These are phyloP conservation scores for Neofusicoccum laricinum DNA, from an alignment of 2,329 filamentous ascomycete genomes.

Conservation along the genomic window DNA sequence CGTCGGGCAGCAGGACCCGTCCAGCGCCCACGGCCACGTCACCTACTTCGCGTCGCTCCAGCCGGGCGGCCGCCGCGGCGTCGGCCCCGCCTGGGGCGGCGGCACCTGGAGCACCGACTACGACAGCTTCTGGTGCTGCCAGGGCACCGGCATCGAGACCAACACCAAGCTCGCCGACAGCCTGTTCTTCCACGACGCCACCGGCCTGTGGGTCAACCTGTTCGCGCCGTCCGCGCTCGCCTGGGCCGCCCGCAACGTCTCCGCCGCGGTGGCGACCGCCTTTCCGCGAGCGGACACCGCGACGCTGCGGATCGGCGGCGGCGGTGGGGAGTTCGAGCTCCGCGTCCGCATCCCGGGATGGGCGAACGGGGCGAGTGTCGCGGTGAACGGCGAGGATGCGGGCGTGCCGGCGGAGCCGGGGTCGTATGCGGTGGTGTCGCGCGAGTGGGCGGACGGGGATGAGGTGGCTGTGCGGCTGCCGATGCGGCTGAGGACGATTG, in stretches of 20 bases:
- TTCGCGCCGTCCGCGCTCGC: constrained; percentile 47
- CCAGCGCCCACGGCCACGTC: constrained; percentile 47
- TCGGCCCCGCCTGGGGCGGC: constrained; percentile 52
- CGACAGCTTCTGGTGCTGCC: constrained; percentile 54
- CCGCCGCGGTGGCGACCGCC: constrained; percentile 43
- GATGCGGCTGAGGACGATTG: constrained; percentile 43
- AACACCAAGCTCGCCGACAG: constrained; percentile 56
- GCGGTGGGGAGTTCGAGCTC: constrained; percentile 33
- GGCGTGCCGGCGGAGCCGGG: constrained; percentile 32
- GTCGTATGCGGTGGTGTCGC: constrained; percentile 41
- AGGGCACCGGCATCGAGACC: constrained; percentile 52
- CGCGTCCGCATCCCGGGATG: constrained; percentile 49
- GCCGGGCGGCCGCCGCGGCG: constrained; percentile 46
- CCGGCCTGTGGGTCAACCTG: constrained; percentile 48
- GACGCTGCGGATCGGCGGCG: constrained; percentile 32
- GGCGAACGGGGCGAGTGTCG: constrained; percentile 40
- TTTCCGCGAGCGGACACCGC: constrained; percentile 44
- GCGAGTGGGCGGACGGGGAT: constrained; percentile 46
- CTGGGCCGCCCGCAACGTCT: constrained; percentile 43
- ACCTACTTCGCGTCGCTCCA: constrained; percentile 54
- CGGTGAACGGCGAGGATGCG: constrained; percentile 40
- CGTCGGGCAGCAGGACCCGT: constrained; percentile 49
- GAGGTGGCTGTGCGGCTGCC: constrained; percentile 44
- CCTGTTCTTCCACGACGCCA: constrained; percentile 47
- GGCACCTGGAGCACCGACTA: constrained; percentile 56